These are phyloP conservation scores for Hypoxylon trugodes DNA, from an alignment of 495 filamentous ascomycete species.

Conservation along the genomic window DNA sequence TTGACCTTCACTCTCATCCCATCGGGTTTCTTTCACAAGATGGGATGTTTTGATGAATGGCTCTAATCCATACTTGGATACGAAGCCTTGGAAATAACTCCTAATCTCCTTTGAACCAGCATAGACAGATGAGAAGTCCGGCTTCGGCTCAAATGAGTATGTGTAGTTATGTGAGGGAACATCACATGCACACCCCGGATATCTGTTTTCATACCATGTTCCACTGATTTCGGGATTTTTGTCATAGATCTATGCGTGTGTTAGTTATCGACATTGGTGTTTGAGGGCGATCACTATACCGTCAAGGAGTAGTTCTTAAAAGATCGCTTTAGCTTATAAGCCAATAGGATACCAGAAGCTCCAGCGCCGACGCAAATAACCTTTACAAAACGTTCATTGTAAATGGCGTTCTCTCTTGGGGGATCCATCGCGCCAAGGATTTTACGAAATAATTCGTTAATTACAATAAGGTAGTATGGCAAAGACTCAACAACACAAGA, in stretches of 20 bases:
- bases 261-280: neutral
- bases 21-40: slow-evolving; percentile 47
- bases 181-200: slow-evolving; percentile 50
- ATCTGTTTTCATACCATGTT: slow-evolving; percentile 53
- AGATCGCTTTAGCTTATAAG: slow-evolving; percentile 42
- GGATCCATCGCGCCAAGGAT: slow-evolving; percentile 18
- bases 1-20: slow-evolving; percentile 49
- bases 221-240: slow-evolving; percentile 50
- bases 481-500: neutral
- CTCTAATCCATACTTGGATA: slow-evolving; percentile 52
- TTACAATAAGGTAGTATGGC: neutral
- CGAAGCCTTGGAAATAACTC: slow-evolving; percentile 55
- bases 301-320: slow-evolving; percentile 34
- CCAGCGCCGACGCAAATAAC: slow-evolving; percentile 54
- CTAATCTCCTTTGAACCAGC: slow-evolving; percentile 54
- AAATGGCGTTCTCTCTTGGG: slow-evolving; percentile 28
- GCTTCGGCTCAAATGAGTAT: slow-evolving; percentile 61
- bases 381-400: slow-evolving; percentile 44
- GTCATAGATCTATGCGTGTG: slow-evolving; percentile 5
- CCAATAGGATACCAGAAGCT: slow-evolving; percentile 48
- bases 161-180: slow-evolving; percentile 53
- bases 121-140: slow-evolving; percentile 58
- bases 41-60: slow-evolving; percentile 54
- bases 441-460: neutral
- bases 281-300: neutral